These are phyloP conservation scores for Marasmius tenuissimus DNA, from an alignment of 1,284 basidiomycete species.

Conservation along the genomic window DNA sequence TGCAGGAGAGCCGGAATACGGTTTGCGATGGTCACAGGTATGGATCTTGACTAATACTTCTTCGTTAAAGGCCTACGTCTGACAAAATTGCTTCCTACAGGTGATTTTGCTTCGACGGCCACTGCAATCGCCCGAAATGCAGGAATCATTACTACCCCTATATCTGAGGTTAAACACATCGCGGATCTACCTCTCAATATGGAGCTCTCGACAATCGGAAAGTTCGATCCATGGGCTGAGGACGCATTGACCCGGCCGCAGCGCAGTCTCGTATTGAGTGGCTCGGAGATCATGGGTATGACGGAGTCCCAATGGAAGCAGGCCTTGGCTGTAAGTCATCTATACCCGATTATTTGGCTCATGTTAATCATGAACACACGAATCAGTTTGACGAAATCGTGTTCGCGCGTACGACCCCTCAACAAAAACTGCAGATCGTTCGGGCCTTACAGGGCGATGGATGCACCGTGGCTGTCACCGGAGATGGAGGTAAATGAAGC, in stretches of 20 bases:
- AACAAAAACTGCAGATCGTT: constrained; percentile 74
- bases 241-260: background rate
- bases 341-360: background rate
- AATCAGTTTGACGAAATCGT: constrained; percentile 64
- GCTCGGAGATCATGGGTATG: constrained; percentile 49
- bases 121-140: constrained; percentile 61
- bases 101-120: constrained; percentile 42
- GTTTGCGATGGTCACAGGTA: constrained; percentile 72
- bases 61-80: too few relatives aligned
- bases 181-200: constrained; percentile 31
- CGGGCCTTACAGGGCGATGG: constrained; percentile 54
- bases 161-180: constrained; percentile 33
- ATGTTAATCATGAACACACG: constrained; percentile 12
- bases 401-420: constrained; percentile 73
- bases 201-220: constrained; percentile 18
- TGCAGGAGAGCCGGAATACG: constrained; percentile 61
- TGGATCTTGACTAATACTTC: too few relatives aligned
- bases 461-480: constrained; percentile 54
- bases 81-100: constrained; percentile 9
- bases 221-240: constrained; percentile 22
- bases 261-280: constrained; percentile 47
- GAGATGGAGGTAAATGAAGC: constrained; percentile 47
- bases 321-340: constrained; percentile 14
- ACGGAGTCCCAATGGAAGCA: constrained; percentile 47
- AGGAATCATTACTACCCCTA: constrained; percentile 49